phyloP scores from a whole-genome alignment of 1,139 yeast species.

The Blastobotrys serpentis region DNA sequence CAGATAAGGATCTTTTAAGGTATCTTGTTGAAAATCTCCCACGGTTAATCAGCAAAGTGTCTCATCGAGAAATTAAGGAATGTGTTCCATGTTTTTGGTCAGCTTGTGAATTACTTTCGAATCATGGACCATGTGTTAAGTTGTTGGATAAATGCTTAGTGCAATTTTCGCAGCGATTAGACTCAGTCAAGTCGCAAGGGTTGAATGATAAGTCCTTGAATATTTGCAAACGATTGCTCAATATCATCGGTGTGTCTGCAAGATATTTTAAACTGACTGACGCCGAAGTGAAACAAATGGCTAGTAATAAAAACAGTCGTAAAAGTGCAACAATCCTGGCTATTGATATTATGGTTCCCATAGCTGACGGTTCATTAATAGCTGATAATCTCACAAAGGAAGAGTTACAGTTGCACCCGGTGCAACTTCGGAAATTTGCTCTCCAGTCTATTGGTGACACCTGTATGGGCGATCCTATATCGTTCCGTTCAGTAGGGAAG shows the following conservation, averaged over 20 bases:
- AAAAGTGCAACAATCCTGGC: constrained; percentile 7
- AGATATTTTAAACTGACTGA: constrained; percentile 14
- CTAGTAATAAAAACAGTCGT: not conserved
- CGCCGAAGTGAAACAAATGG: constrained; percentile 10
- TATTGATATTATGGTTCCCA: not conserved
- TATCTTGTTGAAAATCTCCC: constrained; percentile 11
- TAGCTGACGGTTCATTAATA: not conserved
- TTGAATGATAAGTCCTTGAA: constrained; percentile 8
- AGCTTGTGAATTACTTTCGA: constrained; percentile 5
- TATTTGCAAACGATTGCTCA: constrained; percentile 9
- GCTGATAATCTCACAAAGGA: not conserved
- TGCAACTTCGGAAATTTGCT: constrained; percentile 12
- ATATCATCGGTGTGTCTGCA: constrained; percentile 15
- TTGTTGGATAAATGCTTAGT: constrained; percentile 13
- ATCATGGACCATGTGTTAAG: constrained; percentile 8
- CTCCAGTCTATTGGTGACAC: constrained; percentile 18
- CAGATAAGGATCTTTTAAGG: constrained; percentile 13
- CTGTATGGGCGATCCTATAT: constrained; percentile 18
- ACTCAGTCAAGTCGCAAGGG: constrained; percentile 1
- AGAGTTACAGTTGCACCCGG: not conserved
- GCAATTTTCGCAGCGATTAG: constrained; percentile 4
- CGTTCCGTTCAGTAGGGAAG: constrained; percentile 22
- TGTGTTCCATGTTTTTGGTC: constrained; percentile 20
- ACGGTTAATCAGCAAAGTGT: constrained; percentile 14
- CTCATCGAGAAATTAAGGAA: constrained; percentile 17